phyloP scores from a whole-genome alignment of 768 basidiomycete genomes.

The Tricholoma bakamatsutake region DNA sequence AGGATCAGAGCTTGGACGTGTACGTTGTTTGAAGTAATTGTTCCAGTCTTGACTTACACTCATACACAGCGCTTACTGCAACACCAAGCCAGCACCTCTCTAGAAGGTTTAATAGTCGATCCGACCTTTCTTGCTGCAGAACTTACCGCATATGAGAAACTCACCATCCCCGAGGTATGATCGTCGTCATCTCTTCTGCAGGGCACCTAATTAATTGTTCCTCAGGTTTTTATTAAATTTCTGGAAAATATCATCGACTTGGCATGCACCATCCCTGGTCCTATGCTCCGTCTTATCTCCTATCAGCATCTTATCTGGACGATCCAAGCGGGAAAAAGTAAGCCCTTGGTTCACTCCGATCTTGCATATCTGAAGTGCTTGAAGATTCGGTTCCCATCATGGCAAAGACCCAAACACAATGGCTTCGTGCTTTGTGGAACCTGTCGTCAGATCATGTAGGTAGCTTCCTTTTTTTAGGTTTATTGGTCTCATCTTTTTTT shows the following conservation, averaged over 20 bases:
- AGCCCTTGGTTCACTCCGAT: constrained; percentile 8
- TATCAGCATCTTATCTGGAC: constrained; percentile 60
- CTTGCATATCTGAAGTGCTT: neutral
- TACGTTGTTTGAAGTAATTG: constrained; percentile 7
- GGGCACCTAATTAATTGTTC: neutral
- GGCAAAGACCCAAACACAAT: constrained; percentile 34
- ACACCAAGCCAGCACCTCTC: neutral
- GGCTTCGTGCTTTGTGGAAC: constrained; percentile 50
- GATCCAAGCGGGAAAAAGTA: constrained; percentile 35
- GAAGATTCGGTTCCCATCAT: constrained; percentile 28
- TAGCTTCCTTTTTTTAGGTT: constrained; percentile 5
- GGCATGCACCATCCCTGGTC: constrained; percentile 25
- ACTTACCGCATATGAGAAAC: constrained; percentile 27
- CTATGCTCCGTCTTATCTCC: constrained; percentile 40
- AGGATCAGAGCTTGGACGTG: constrained; percentile 17
- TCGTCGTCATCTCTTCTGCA: neutral
- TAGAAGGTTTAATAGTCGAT: constrained; percentile 11
- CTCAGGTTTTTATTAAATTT: constrained; percentile 12
- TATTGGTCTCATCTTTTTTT: neutral
- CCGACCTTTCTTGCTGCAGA: constrained; percentile 25
- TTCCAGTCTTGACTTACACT: neutral
- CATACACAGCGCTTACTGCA: constrained; percentile 4
- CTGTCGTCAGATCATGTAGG: constrained; percentile 17
- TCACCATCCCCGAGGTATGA: constrained; percentile 2
- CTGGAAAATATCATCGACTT: constrained; percentile 34